Evolutionary conservation across 1,284 basidiomycete species (phyloP).

Genomic region (Fomitopsis palustris): DNA sequence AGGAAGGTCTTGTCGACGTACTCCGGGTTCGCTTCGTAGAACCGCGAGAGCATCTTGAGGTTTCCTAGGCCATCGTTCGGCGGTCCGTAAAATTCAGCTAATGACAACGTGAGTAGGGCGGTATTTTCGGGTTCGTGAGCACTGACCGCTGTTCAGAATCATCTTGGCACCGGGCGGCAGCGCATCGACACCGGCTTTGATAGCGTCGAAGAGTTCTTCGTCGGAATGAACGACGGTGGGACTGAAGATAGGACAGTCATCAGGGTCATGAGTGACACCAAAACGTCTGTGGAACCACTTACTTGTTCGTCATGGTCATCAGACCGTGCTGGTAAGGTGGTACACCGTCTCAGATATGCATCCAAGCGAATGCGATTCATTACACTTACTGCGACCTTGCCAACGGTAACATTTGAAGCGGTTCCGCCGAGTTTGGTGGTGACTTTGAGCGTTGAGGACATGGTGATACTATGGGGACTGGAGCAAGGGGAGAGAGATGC

Average conservation of each 20-base stretch:
- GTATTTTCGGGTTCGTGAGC: too few relatives aligned
- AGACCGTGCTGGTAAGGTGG: conserved; percentile 40
- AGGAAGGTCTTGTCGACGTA: conserved; percentile 50
- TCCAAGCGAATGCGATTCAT: background rate
- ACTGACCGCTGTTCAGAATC: conserved; percentile 43
- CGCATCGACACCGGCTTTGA: conserved; percentile 60
- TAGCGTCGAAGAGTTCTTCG: conserved; percentile 54
- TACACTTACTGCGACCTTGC: background rate
- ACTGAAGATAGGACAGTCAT: conserved; percentile 14
- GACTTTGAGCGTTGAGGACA: background rate
- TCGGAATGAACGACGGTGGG: conserved; percentile 39
- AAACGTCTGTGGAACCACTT: background rate
- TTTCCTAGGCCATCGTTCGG: conserved; percentile 25
- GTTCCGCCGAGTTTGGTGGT: background rate
- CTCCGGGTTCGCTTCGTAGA: conserved; percentile 49
- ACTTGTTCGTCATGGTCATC: conserved; percentile 48
- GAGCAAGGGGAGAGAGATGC: too few relatives aligned
- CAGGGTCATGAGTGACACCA: background rate
- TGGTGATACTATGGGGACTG: too few relatives aligned
- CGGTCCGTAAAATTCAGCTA: background rate
- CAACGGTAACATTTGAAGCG: background rate
- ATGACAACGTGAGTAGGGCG: background rate
- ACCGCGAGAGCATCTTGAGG: conserved; percentile 39
- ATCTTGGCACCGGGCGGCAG: conserved; percentile 44
- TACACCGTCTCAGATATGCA: too few relatives aligned